Evolutionary conservation across 345 rosid genomes (phyloP).

Genomic region (Citrus sp.): DNA sequence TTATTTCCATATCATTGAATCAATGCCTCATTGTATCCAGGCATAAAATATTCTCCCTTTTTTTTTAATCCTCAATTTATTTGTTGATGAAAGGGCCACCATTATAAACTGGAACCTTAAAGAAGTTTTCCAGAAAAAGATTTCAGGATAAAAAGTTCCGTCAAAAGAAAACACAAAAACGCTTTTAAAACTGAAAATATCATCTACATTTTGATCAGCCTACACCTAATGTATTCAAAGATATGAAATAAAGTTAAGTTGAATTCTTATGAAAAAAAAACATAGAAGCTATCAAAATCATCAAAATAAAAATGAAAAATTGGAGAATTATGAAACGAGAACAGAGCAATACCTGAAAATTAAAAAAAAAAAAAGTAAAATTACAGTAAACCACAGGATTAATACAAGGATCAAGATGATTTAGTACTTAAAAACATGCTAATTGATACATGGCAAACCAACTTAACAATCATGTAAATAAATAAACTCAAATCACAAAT

Average conservation of each 20-base stretch:
- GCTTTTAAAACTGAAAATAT: neutral
- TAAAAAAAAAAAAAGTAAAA: neutral
- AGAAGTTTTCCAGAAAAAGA: neutral
- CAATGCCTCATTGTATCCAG: neutral
- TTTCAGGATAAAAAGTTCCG: neutral
- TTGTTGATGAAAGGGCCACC: constrained; percentile 3
- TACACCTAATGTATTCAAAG: no score
- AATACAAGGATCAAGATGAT: no score
- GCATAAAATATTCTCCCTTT: neutral
- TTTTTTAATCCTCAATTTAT: neutral
- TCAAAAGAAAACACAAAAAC: neutral
- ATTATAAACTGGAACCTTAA: neutral
- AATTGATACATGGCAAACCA: neutral
- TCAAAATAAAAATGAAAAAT: neutral
- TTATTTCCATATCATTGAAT: neutral
- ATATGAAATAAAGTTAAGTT: neutral
- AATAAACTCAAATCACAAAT: neutral
- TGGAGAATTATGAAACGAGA: neutral
- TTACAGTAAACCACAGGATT: neutral
- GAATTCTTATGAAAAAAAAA: neutral
- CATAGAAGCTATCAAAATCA: neutral
- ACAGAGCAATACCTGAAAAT: neutral
- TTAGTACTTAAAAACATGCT: neutral
- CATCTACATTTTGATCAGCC: neutral
- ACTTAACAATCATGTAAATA: neutral